phyloP scores from a whole-genome alignment of 371 early-diverging fungal species.

The Basidiobolus meristosporus region DNA sequence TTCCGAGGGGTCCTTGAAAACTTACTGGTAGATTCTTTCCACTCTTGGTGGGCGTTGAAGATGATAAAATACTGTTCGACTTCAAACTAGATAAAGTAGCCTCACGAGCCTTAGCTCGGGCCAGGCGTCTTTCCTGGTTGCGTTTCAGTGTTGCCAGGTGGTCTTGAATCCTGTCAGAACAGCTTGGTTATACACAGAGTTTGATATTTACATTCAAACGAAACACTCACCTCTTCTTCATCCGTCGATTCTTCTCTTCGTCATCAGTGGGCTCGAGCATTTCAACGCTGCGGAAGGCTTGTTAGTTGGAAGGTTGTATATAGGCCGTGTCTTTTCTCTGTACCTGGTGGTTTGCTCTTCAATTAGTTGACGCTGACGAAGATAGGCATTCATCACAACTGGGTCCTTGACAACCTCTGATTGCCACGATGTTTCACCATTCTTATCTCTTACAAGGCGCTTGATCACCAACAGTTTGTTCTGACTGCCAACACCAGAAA shows the following conservation, averaged over 20 bases:
- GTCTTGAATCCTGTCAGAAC: conserved; percentile 20
- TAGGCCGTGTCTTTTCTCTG: background rate
- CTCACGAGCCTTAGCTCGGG: conserved; percentile 11
- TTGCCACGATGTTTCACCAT: conserved; percentile 56
- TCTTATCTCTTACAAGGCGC: conserved; percentile 25
- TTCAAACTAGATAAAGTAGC: conserved; percentile 7
- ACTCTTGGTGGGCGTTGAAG: conserved; percentile 18
- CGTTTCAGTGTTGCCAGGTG: conserved; percentile 37
- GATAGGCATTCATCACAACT: conserved; percentile 74
- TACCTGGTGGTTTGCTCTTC: conserved; percentile 37
- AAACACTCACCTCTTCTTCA: conserved; percentile 17
- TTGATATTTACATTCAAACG: background rate
- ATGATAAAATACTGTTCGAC: conserved; percentile 5
- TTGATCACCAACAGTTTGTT: conserved; percentile 45
- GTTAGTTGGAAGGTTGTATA: background rate
- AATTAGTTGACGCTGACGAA: conserved; percentile 64
- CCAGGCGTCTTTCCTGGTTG: conserved; percentile 32
- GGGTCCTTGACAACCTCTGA: conserved; percentile 63
- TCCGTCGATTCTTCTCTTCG: conserved; percentile 33
- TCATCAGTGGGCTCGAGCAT: conserved; percentile 31
- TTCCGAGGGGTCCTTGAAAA: background rate
- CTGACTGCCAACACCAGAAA: conserved; percentile 20
- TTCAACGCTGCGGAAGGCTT: conserved; percentile 14
- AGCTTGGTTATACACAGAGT: background rate
- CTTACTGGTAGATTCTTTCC: conserved; percentile 30